Evolutionary conservation across 257 asterid genomes (phyloP).

Genomic region (Penstemon davidsonii): DNA sequence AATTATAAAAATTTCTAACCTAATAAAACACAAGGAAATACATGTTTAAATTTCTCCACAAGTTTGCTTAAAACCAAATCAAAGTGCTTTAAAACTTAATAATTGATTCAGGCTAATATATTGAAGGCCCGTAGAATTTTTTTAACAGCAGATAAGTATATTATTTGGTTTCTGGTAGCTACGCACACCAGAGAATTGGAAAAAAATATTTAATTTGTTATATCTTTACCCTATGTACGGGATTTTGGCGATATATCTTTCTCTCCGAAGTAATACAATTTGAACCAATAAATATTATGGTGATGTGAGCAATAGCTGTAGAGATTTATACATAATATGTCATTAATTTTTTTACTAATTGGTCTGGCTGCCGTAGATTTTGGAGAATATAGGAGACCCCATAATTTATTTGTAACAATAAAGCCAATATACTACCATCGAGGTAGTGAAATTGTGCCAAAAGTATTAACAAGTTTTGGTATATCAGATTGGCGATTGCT

Average conservation of each 20-base stretch:
- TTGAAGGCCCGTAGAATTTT: not conserved
- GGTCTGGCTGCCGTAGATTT: not conserved
- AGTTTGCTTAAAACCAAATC: conserved; percentile 12
- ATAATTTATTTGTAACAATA: not conserved
- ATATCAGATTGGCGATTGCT: not conserved
- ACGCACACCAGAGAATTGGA: not conserved
- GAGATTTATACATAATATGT: too few relatives aligned
- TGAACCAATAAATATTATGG: conserved; percentile 17
- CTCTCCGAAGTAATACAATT: not conserved
- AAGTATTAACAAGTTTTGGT: conserved; percentile 7
- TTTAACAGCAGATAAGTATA: not conserved
- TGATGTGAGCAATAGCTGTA: not conserved
- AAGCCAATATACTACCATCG: not conserved
- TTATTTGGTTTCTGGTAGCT: not conserved
- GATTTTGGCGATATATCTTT: not conserved
- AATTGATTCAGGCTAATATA: not conserved
- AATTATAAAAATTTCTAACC: conserved; percentile 25
- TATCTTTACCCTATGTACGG: conserved; percentile 7
- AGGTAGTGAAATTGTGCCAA: not conserved
- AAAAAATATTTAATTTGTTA: not conserved
- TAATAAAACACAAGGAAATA: conserved; percentile 13
- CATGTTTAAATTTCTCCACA: not conserved
- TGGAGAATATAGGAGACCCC: not conserved
- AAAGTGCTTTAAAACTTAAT: conserved; percentile 10
- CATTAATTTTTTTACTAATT: conserved; percentile 1